phyloP scores from a whole-genome alignment of 768 basidiomycete species.

The Suillus ampliporus region DNA sequence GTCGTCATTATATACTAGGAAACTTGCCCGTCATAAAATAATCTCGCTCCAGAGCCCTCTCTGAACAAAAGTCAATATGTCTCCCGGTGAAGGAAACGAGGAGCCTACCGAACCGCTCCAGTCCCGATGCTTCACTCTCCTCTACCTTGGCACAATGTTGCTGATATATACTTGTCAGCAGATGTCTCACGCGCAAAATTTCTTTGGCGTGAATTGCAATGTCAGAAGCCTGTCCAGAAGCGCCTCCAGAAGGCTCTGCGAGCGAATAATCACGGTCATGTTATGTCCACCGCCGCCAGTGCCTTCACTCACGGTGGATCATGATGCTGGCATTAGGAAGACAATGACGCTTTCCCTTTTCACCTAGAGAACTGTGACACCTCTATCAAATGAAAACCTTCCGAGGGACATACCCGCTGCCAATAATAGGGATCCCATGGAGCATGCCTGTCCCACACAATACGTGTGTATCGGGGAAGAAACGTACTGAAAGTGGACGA shows the following conservation, averaged over 20 bases:
- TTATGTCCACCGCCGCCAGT: conserved; percentile 3
- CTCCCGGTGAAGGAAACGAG: conserved; percentile 23
- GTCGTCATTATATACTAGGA: conserved; percentile 19
- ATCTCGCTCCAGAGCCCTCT: conserved; percentile 89
- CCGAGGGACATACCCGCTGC: conserved; percentile 63
- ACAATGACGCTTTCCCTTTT: conserved; percentile 88
- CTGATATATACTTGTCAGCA: conserved; percentile 89
- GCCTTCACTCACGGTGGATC: conserved; percentile 84
- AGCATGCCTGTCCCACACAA: conserved; percentile 93
- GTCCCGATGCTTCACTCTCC: conserved; percentile 66
- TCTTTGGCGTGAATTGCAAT: conserved; percentile 98
- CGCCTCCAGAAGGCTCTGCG: conserved; percentile 94
- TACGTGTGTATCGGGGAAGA: conserved; percentile 96
- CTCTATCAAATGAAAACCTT: conserved; percentile 16
- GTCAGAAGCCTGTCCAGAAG: conserved; percentile 93
- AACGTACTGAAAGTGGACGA: conserved; percentile 65
- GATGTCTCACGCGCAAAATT: conserved; percentile 86
- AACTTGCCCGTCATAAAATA: conserved; percentile 89
- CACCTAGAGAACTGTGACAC: conserved; percentile 50
- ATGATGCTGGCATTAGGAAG: conserved; percentile 95
- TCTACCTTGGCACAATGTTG: conserved; percentile 75
- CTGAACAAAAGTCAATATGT: conserved; percentile 44
- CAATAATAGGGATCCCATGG: conserved; percentile 93
- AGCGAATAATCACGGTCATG: conserved; percentile 16
- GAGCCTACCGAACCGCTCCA: conserved; percentile 78